Evolutionary conservation across 169 alveolate species (phyloP).

Genomic region (Cryptosporidium sp.): DNA sequence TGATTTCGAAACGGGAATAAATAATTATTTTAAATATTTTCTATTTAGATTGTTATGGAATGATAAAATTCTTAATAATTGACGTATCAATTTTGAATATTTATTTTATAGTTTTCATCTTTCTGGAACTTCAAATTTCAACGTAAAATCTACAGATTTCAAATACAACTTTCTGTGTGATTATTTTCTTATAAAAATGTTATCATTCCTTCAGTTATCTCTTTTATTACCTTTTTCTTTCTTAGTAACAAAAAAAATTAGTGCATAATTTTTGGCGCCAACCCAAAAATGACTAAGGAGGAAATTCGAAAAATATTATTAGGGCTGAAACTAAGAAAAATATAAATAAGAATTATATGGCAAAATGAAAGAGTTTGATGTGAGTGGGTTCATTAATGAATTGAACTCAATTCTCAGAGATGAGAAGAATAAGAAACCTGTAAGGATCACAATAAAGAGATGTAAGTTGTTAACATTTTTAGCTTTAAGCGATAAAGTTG

Average conservation of each 20-base stretch:
- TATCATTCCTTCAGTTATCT: not conserved
- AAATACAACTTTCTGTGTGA: not conserved
- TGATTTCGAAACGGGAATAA: not conserved
- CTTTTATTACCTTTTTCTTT: no score
- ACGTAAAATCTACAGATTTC: not conserved
- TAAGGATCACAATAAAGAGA: constrained; percentile 53
- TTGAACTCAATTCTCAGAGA: constrained; percentile 21
- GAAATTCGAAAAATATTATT: not conserved
- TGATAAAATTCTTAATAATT: no score
- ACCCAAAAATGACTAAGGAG: not conserved
- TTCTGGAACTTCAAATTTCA: no score
- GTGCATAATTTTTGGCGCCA: not conserved
- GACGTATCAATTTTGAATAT: not conserved
- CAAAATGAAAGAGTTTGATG: constrained; percentile 55
- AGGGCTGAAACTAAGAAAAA: not conserved
- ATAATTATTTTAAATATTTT: no score
- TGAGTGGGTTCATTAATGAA: constrained; percentile 32
- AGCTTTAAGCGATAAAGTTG: not conserved
- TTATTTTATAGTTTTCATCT: not conserved
- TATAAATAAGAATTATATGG: not conserved
- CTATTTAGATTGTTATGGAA: not conserved
- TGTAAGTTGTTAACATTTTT: constrained; percentile 32
- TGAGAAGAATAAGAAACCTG: constrained; percentile 14
- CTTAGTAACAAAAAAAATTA: not conserved
- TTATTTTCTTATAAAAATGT: no score